Base-by-base conservation (phyloP, 495 filamentous ascomycete species). In the Cairneyella variabilis region DNA sequence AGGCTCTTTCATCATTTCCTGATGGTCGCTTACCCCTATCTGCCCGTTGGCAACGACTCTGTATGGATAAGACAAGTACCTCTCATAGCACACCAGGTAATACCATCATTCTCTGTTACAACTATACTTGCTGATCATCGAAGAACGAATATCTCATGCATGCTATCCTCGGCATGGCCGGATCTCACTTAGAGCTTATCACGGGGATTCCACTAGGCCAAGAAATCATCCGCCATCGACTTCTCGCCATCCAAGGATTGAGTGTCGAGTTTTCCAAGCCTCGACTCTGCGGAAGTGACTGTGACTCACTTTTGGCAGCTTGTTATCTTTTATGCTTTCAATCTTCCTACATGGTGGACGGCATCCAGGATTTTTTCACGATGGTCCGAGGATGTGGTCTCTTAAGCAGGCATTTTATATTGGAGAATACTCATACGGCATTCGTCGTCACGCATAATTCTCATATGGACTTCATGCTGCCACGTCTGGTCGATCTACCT, bases 71-170 rank as follows among this genome's bases (percentile, higher is more conserved):
- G 36, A 17, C 51, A 53, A 27, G 56, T 62, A 5, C 60, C 60
- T n/a, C 27, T 59, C 4, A 52, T 59, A 14, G 55, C 60, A 27
- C 56, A 62, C 47, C 52, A 62, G 40, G 60, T 59, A 45, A n/a
- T n/a, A n/a, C n/a, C n/a, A 32, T 42, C 16, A 50, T 25, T 20
- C 36, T 10, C 41, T 7, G n/a, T 36, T 10, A 6, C 28, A 18
- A 25, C 22, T 38, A 37, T n/a, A 28, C 14, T 28, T 21, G 10
- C 53, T 54, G 37, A 47, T 8, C 12, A 17, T 23, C 38, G 8
- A 17, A 62, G 60, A 58, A 62, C 25, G 47, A 59, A 44, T 62
- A 53, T 39, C 48, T 62, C 34, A 58, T 62, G 60, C 56, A 62
- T 26, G 60, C 48, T 10, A 56, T 62, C 9, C 53, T 62, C 6